Evolutionary conservation across 1,139 yeast species (phyloP), one percentile per base, ranked within the genome.

Genomic region (Candida frijolesensis): DNA sequence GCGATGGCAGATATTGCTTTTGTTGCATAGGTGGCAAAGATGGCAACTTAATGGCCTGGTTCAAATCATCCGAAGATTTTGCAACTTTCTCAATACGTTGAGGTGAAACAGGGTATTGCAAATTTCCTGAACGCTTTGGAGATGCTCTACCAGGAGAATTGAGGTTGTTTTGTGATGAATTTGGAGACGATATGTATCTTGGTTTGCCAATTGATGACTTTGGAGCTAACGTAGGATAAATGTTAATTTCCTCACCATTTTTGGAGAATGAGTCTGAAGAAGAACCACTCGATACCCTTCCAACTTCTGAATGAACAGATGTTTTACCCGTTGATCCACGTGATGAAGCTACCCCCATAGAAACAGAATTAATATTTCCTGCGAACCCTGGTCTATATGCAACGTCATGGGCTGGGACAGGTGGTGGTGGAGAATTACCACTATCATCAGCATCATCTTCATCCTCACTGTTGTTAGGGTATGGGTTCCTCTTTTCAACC

Each of bases 171-270:
- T 72, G 77, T 7, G 71, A 60, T 34, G 60, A 59, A 53, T 68
- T 71, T 15, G 78, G 78, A 12, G 75, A 69, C 8, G 67, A 60
- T 39, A 72, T 73, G 45, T 65, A 67, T 49, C 68, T 63, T 14
- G 78, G 78, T 52, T 60, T 50, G n/a, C 58, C 37, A 3, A 59
- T 55, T 19, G 58, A 18, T 25, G 57, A 57, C 38, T 54, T 51
- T 4, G 55, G 51, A 9, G 42, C 22, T 19, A 45, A 33, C 11
- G 34, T 19, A 5, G 42, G 15, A n/a, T 38, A 22, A 8, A 38
- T 1, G 15, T 38, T 19, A 25, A 22, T 3, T 12, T 49, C 54
- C 11, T 51, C 48, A 14, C 34, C 50, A 11, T 44, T 37, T 35
- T 40, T 48, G 15, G 47, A 40, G 32, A 51, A 42, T 16, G 53